Evolutionary conservation across 257 asterid genomes (phyloP).

Genomic region (Solanum pennellii): DNA sequence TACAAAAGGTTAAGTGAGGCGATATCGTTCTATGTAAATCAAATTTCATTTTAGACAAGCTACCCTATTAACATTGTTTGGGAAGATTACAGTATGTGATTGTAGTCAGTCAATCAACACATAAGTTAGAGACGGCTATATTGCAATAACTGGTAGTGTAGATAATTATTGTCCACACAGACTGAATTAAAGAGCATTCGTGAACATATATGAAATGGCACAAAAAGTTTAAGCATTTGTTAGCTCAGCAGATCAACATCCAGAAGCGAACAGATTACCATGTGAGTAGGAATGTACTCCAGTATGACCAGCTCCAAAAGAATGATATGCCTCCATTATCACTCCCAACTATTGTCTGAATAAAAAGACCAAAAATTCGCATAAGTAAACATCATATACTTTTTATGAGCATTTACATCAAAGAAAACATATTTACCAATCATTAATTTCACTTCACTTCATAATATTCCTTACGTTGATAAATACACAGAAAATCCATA

Average conservation of each 20-base stretch:
- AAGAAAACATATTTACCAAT: background rate
- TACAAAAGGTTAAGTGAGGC: background rate
- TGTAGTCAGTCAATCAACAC: background rate
- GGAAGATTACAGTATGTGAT: background rate
- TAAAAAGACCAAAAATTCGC: background rate
- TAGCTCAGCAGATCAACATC: background rate
- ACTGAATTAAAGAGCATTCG: background rate
- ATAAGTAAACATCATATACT: background rate
- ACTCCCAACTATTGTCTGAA: constrained; percentile 72
- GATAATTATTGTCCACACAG: background rate
- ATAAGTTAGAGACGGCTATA: background rate
- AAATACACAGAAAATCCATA: background rate
- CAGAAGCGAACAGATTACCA: constrained; percentile 38
- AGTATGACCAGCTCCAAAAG: constrained; percentile 98
- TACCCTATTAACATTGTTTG: background rate
- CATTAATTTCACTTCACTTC: background rate
- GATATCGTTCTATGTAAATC: background rate
- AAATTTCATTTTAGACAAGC: background rate
- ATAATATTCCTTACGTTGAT: background rate
- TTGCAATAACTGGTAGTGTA: background rate
- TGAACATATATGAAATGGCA: background rate
- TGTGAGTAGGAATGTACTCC: constrained; percentile 98
- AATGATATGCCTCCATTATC: constrained; percentile 85
- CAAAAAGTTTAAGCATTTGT: background rate
- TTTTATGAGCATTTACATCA: background rate